Evolutionary conservation across 371 early-diverging fungal species (phyloP).

Genomic region (Lichtheimia hyalospora): DNA sequence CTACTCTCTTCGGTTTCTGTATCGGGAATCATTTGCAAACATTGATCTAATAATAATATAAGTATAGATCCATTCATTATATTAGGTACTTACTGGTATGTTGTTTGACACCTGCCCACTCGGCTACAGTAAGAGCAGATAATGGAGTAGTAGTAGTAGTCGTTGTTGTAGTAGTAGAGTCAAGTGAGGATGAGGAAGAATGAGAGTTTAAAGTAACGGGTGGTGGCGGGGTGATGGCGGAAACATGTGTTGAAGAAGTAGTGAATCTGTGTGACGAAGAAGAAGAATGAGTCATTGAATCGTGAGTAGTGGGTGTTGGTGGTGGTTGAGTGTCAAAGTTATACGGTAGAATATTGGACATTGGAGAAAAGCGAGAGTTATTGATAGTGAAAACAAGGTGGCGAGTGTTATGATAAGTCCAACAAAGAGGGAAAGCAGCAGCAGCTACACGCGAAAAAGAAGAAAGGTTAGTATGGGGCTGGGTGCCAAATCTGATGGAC

Average conservation of each 20-base stretch:
- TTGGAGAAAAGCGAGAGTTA: not conserved
- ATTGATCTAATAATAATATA: not conserved
- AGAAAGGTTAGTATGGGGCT: too few relatives aligned
- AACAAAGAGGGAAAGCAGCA: too few relatives aligned
- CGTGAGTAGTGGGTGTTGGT: constrained; percentile 2
- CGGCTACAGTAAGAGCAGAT: constrained; percentile 7
- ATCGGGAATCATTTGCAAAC: not conserved
- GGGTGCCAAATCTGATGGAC: too few relatives aligned
- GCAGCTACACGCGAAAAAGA: too few relatives aligned
- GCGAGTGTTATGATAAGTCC: not conserved
- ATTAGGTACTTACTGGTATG: not conserved
- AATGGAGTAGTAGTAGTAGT: not conserved
- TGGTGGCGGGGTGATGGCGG: not conserved
- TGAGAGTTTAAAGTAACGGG: not conserved
- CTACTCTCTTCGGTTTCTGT: not conserved
- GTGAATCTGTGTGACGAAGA: constrained; percentile 5
- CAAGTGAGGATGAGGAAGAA: constrained; percentile 3
- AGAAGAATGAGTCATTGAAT: constrained; percentile 2
- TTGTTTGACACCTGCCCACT: constrained; percentile 12
- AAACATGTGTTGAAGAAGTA: not conserved
- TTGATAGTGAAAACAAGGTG: not conserved
- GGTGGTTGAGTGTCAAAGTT: constrained; percentile 5
- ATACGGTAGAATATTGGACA: constrained; percentile 7
- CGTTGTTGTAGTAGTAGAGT: not conserved
- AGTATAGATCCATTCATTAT: not conserved